Percentiles rank a stretch among this genome's conserved stretches.
phyloP scores from a whole-genome alignment of 345 rosid genomes.

The Eucalyptus viminalis region DNA sequence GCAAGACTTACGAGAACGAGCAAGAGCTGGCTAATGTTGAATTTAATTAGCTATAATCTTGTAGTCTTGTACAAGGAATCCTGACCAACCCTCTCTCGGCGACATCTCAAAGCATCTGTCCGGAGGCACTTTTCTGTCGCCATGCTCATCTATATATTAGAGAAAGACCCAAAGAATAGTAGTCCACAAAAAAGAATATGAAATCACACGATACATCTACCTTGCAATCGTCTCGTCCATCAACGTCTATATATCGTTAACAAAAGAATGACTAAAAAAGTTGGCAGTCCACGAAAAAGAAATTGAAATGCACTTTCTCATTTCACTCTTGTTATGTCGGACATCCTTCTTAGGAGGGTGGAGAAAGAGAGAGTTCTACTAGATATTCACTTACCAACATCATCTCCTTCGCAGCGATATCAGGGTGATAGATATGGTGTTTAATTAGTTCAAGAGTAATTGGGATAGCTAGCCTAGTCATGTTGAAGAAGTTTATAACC shows the following conservation, averaged over 20 bases:
- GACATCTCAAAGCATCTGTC: background rate
- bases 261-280: too few species aligned
- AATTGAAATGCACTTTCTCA: background rate
- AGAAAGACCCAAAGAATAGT: background rate
- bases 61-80: background rate
- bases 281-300: too few species aligned
- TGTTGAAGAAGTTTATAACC: background rate
- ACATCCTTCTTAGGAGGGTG: background rate
- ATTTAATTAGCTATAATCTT: too few species aligned
- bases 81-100: background rate
- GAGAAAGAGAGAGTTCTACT: too few species aligned
- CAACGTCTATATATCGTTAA: background rate
- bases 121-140: background rate
- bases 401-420: background rate
- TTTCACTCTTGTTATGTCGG: background rate
- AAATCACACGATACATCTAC: background rate
- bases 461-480: background rate
- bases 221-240: background rate
- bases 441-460: background rate
- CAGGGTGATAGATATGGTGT: background rate
- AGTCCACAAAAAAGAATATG: background rate
- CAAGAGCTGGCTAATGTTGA: too few species aligned
- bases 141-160: background rate
- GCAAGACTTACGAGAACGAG: background rate
- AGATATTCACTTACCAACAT: background rate